phyloP scores from a whole-genome alignment of 1,284 basidiomycete species.

The Malassezia furfur region DNA sequence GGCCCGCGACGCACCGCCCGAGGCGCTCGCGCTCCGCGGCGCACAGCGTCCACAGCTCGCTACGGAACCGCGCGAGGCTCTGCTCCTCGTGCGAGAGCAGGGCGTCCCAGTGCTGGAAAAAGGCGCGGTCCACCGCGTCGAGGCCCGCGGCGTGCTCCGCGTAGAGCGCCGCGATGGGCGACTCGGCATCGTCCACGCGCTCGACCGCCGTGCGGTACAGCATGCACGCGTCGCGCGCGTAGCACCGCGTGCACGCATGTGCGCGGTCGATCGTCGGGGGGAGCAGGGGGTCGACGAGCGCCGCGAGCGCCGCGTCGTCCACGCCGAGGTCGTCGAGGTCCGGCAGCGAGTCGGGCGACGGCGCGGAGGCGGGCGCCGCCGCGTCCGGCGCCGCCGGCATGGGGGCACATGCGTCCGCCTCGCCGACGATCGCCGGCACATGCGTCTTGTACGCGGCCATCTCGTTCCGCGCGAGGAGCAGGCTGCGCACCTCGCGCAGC shows the following conservation, averaged over 20 bases:
- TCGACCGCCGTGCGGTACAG: slow-evolving; percentile 65
- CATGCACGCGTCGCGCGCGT: slow-evolving; percentile 76
- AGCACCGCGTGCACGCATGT: slow-evolving; percentile 70
- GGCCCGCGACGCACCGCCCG: slow-evolving; percentile 49
- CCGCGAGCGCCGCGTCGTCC: not conserved
- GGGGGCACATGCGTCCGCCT: too few species aligned
- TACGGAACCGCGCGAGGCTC: slow-evolving; percentile 68
- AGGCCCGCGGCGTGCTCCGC: slow-evolving; percentile 71
- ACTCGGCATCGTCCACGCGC: slow-evolving; percentile 22
- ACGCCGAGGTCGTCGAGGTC: too few species aligned
- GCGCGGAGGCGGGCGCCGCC: not conserved
- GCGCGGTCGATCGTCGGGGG: slow-evolving; percentile 79
- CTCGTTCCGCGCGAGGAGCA: slow-evolving; percentile 74
- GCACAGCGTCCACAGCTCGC: slow-evolving; percentile 87
- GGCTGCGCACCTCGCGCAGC: slow-evolving; percentile 70
- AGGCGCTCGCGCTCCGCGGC: slow-evolving; percentile 65
- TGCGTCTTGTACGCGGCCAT: slow-evolving; percentile 63
- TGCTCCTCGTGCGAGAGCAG: slow-evolving; percentile 80
- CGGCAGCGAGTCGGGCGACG: too few species aligned
- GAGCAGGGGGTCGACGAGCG: slow-evolving; percentile 18
- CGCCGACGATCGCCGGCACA: too few species aligned
- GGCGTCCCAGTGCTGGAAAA: slow-evolving; percentile 84
- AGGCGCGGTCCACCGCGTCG: slow-evolving; percentile 59
- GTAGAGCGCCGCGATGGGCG: slow-evolving; percentile 67
- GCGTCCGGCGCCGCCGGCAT: not conserved